Conservation (phyloP, 2,329 filamentous ascomycete genomes). For the Sclerotinia minor region DNA sequence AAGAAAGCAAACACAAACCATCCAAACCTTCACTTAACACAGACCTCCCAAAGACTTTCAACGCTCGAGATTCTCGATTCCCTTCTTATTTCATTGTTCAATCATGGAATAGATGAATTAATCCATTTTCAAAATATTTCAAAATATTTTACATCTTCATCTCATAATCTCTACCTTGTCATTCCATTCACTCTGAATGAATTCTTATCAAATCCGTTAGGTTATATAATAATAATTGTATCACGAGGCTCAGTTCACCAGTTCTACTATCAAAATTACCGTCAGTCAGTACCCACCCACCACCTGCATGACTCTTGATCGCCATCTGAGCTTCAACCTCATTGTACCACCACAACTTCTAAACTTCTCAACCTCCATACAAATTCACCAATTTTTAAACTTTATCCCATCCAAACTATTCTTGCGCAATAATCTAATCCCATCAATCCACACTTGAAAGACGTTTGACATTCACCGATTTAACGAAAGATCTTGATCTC, state of each 20-base stretch:
- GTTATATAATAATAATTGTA: neutral
- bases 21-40: neutral
- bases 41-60: neutral
- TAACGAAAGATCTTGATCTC: neutral
- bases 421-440: no score
- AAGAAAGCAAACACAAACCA: neutral
- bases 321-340: slow-evolving; percentile 19
- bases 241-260: slow-evolving; percentile 4
- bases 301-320: slow-evolving; percentile 16
- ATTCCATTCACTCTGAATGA: neutral
- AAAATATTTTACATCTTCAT: neutral
- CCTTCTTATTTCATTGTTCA: neutral
- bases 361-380: neutral
- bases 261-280: neutral
- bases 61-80: neutral
- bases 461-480: no score
- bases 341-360: slow-evolving; percentile 4
- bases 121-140: neutral
- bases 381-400: no score
- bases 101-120: neutral
- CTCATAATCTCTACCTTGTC: neutral
- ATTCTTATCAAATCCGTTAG: neutral
- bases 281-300: neutral
- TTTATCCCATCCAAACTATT: neutral
- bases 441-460: neutral